Percentiles rank a stretch among this genome's conserved stretches.
Conservation (phyloP, 371 early-diverging fungal genomes). For the Mucor plumbeus region DNA sequence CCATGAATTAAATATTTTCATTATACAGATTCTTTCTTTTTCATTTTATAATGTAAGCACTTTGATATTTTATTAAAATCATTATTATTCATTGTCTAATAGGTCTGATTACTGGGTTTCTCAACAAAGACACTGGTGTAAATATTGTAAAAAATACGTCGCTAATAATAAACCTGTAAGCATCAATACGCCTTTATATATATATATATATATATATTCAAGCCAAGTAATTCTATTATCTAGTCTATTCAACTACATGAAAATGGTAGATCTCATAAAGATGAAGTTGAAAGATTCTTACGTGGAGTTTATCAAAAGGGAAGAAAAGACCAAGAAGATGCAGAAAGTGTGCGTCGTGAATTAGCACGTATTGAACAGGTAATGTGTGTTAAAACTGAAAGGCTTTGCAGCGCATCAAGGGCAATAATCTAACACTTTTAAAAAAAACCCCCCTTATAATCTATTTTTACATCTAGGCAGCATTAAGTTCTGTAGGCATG, state of each 20-base stretch:
- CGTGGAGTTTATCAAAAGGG: conserved; percentile 67
- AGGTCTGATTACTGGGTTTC: conserved; percentile 85
- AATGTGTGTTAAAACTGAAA: not conserved
- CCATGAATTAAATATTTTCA: not conserved
- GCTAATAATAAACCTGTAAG: conserved; percentile 77
- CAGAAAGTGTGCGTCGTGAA: conserved; percentile 56
- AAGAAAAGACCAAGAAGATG: conserved; percentile 59
- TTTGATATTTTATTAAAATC: not conserved
- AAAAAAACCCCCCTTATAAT: too few species aligned
- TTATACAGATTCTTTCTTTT: not conserved
- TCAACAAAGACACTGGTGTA: conserved; percentile 73
- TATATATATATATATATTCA: not conserved
- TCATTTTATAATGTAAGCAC: not conserved
- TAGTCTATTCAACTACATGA: conserved; percentile 75
- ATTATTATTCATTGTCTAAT: not conserved
- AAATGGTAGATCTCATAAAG: conserved; percentile 71
- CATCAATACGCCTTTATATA: not conserved
- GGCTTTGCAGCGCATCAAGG: not conserved
- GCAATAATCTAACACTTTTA: conserved; percentile 10
- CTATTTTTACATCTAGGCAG: conserved; percentile 12
- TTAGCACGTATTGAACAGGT: conserved; percentile 70
- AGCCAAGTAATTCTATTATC: not conserved
- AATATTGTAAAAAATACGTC: conserved; percentile 77
- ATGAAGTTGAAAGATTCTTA: conserved; percentile 68
- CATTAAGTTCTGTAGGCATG: conserved; percentile 1